A percentile compares a stretch with the other conserved stretches of the same genome.
Evolutionary conservation across 2,329 filamentous ascomycete genomes (phyloP).

Genomic region (Fusarium fujikuroi): DNA sequence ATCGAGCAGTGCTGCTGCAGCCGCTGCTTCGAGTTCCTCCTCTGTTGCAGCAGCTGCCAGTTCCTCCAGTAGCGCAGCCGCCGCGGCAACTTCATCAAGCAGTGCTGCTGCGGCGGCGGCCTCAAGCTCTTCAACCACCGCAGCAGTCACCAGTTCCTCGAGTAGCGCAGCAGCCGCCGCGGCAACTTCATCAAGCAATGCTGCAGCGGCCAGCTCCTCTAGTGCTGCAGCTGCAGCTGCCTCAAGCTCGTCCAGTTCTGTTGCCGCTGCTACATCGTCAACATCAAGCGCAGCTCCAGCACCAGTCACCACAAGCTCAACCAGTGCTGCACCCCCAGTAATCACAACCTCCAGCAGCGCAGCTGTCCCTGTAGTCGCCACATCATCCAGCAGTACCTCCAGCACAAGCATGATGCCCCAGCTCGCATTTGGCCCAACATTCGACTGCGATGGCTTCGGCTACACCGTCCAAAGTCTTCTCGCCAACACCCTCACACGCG

Average conservation of each 20-base stretch:
- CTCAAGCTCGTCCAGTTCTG: background rate
- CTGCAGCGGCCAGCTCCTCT: background rate
- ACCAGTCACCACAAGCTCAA: background rate
- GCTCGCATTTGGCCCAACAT: constrained; percentile 18
- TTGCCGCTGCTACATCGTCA: background rate
- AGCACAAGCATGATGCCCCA: background rate
- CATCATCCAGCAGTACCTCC: background rate
- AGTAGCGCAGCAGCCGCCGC: background rate
- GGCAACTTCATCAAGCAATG: background rate
- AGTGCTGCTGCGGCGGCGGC: background rate
- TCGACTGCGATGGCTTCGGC: constrained; percentile 24
- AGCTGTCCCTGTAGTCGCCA: background rate
- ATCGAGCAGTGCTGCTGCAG: background rate
- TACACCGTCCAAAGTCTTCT: constrained; percentile 13
- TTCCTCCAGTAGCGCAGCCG: too few species aligned
- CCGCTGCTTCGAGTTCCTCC: background rate
- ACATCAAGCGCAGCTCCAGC: background rate
- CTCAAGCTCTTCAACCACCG: background rate
- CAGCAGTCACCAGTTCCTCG: too few species aligned
- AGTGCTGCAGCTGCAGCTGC: background rate
- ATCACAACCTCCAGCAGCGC: background rate
- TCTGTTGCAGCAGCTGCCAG: too few species aligned
- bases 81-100: background rate
- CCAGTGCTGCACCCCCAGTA: background rate
- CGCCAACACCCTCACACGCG: background rate